Evolutionary conservation across 495 filamentous ascomycete genomes (phyloP), one percentile per base, ranked within the genome.

Genomic region (Penicillium cosmopolitanum): DNA sequence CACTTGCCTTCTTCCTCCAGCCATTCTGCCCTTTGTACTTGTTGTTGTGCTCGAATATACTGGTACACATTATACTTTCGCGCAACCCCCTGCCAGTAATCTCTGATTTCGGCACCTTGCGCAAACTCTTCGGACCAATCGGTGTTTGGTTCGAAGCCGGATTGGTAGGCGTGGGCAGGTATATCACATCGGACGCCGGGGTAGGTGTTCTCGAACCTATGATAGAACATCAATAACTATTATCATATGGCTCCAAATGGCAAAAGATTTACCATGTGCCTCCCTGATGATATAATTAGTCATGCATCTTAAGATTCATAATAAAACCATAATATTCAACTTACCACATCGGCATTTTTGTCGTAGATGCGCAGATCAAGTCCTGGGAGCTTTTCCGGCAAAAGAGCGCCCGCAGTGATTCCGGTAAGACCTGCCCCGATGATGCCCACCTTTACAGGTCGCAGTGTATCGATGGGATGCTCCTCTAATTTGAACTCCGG

Each of bases 151-250:
- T 78, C 76, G 63, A 90, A 90, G 18, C 80, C 82, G 3, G 82
- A 83, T 65, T 89, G 86, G 66, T 91, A 91, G 13, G 83, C 83
- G 74, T 91, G 87, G 2, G 89, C 79, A 7, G 87, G 87, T n/a
- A 89, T 84, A 69, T 91, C 88, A 58, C 83, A 86, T 43, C 80
- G 69, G 7, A 85, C 80, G 2, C 85, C 85, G 2, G 85, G 85
- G 59, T 86, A 86, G 10, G 72, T 78, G 57, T 87, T 85, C 50
- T 84, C 82, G 21, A 76, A 80, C 81, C 71, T 68, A 43, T 56
- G 23, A 13, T 38, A 12, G 53, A 18, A 42, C 52, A 21, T 46
- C n/a, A 46, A 19, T 19, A 6, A 28, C 16, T 7, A 19, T 16
- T 19, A 33, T 42, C 4, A 43, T 36, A 16, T 21, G 21, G 5